These are phyloP conservation scores for Ceratocystis albifundus DNA, from an alignment of 2,329 filamentous ascomycete species.

Conservation along the genomic window DNA sequence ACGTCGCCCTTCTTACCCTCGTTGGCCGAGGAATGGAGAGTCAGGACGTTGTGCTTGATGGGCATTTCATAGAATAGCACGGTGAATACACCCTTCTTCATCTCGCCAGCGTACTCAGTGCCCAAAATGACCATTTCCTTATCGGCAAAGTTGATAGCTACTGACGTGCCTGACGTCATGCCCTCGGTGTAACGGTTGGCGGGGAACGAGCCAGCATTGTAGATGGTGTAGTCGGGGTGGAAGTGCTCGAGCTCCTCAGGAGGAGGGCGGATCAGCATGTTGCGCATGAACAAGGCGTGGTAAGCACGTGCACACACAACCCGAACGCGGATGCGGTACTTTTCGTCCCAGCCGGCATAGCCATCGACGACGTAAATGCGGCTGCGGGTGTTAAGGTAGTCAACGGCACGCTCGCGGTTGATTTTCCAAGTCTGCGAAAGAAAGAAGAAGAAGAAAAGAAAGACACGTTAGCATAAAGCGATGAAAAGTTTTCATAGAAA, in stretches of 20 bases:
- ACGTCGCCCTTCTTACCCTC: slow-evolving; percentile 91
- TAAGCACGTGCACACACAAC: slow-evolving; percentile 98
- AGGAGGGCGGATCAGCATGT: slow-evolving; percentile 96
- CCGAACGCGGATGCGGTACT: slow-evolving; percentile 93
- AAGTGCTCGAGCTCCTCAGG: slow-evolving; percentile 91
- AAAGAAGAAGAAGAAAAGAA: slow-evolving; percentile 22
- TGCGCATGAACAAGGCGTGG: slow-evolving; percentile 99
- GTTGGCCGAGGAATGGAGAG: slow-evolving; percentile 96
- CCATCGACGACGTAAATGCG: slow-evolving; percentile 98
- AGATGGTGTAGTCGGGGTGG: slow-evolving; percentile 98
- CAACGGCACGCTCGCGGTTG: slow-evolving; percentile 95
- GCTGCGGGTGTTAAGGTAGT: slow-evolving; percentile 98
- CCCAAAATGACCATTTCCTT: slow-evolving; percentile 99
- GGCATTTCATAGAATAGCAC: slow-evolving; percentile 99
- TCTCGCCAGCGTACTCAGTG: slow-evolving; percentile 94
- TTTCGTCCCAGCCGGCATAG: slow-evolving; percentile 95
- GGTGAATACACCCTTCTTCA: slow-evolving; percentile 98
- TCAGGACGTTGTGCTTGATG: slow-evolving; percentile 97
- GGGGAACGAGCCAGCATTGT: slow-evolving; percentile 97
- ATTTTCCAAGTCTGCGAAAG: slow-evolving; percentile 83
- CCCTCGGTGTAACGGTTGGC: slow-evolving; percentile 96
- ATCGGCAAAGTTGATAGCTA: slow-evolving; percentile 96
- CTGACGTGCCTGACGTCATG: slow-evolving; percentile 97
- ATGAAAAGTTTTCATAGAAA: neutral
- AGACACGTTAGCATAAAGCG: neutral